Base-by-base conservation (phyloP, 495 filamentous ascomycete species). In the Oleoguttula mirabilis region DNA sequence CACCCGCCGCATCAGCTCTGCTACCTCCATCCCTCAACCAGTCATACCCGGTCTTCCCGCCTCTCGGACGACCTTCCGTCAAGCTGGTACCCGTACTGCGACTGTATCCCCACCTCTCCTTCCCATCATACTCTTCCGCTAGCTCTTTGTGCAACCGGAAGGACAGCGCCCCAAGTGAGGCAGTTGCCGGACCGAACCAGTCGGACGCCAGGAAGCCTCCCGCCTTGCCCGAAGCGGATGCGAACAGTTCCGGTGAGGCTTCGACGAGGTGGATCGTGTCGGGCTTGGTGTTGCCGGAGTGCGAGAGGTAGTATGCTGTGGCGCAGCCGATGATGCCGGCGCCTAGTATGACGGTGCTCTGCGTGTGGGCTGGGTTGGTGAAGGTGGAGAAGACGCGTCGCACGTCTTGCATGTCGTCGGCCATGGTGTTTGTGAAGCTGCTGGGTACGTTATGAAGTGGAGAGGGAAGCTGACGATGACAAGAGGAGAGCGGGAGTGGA, bases 261-360 rank as follows among this genome's bases (percentile, higher is more conserved):
- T 88, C 84, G 37, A 88, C 57, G 27, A 88, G 70, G 51, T 85
- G 76, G 45, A 88, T 78, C 30, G 66, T 64, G 10, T 68, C 60
- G 3, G 68, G 59, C 14, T 64, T 59, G 14, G 69, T 69, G 38
- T 38, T 51, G n/a, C 60, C 35, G 22, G 69, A 64, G 24, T 73
- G 60, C 16, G 73, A 73, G 32, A 85, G 70, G 55, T 84, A 84
- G 59, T 80, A 86, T 10, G 82, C 84, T 19, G 79, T 82, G n/a
- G 80, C 79, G 34, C 73, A 58, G 45, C 81, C 81, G 28, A 90
- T 84, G 59, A 90, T 86, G 38, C 84, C 83, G 36, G 73, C 72
- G 36, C 84, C 84, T 34, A 90, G 59, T 43, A 88, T 86, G 22
- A 86, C 72, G 15, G 77, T 87, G 20, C 51, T 55, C 10, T 36